Percentiles rank a stretch among this genome's conserved stretches.
Conservation (phyloP, 2,329 filamentous ascomycete genomes). For the Exophiala lecanii-corni region DNA sequence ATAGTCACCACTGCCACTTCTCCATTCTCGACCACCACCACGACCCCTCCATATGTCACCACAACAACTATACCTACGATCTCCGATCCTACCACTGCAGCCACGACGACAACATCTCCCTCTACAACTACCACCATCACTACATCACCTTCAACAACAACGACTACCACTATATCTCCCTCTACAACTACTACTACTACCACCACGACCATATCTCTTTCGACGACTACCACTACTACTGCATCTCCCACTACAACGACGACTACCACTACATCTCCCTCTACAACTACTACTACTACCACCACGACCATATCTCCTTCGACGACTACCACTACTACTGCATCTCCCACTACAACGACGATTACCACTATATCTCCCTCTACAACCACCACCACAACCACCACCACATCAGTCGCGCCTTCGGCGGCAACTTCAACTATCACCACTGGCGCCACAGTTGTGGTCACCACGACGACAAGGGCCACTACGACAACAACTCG, state of each 20-base stretch:
- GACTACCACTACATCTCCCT: too few species aligned
- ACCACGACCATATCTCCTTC: neutral
- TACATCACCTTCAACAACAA: neutral
- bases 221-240: neutral
- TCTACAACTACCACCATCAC: too few species aligned
- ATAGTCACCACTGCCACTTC: too few species aligned
- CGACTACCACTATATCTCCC: too few species aligned
- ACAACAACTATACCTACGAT: too few species aligned
- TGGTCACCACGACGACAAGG: neutral
- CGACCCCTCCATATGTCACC: too few species aligned
- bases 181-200: neutral
- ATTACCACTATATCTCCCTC: neutral
- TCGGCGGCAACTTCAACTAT: neutral
- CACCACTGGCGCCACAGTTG: too few species aligned
- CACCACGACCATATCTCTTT: neutral
- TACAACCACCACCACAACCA: constrained; percentile 28
- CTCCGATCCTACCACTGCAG: too few species aligned
- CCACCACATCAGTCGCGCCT: neutral
- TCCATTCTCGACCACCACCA: too few species aligned
- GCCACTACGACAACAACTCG: neutral
- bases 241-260: neutral
- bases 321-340: neutral
- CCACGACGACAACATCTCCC: neutral
- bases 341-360: neutral
- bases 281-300: neutral